Base-by-base conservation (phyloP, 2,329 filamentous ascomycete species). In the Penicillium brevicompactum region DNA sequence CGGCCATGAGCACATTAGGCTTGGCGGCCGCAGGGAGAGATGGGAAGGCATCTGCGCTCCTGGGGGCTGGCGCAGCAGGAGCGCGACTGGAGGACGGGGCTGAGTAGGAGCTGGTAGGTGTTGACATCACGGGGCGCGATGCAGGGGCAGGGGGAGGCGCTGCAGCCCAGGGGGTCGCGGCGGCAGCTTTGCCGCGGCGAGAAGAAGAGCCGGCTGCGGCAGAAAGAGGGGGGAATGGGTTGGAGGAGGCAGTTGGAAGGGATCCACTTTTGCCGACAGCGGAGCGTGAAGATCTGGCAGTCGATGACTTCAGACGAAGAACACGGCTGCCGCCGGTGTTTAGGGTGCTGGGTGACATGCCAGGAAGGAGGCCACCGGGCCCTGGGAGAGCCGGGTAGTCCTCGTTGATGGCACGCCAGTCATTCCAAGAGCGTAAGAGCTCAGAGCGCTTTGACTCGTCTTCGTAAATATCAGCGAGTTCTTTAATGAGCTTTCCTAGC, bases 341-440 rank as follows among this genome's bases (percentile, higher is more conserved):
- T 54, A 70, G 65, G 63, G 73, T 70, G 22, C 76, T 74, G 5
- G 79, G 70, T 2, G 76, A 73, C 44, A 80, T 73, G 4, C 77
- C 78, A 24, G 87, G 86, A 37, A 87, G 82, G 74, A 88, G 84
- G 48, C 88, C 88, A 51, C 84, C 83, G 0, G 90, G 82, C 0
- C 89, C 88, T 1, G 93, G 92, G 1, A 97, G 79, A 1, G 90
- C 91, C 0, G 93, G 93, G 64, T 97, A 97, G 71, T 97, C 92
- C 74, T 97, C 92, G 63, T 96, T 95, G 75, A 96, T 94, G 37
- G 92, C 92, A 45, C 91, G 90, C 91, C 93, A 97, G 74, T 96
- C 90, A 64, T 91, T 91, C 92, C 93, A 97, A 1, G 92, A 91
- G 66, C 88, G 88, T 24, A 92, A 84, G 3, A 99, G 78, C 0